Base-by-base conservation (phyloP, 352 stramenopile genomes). In the Stramenopiles sp. region DNA sequence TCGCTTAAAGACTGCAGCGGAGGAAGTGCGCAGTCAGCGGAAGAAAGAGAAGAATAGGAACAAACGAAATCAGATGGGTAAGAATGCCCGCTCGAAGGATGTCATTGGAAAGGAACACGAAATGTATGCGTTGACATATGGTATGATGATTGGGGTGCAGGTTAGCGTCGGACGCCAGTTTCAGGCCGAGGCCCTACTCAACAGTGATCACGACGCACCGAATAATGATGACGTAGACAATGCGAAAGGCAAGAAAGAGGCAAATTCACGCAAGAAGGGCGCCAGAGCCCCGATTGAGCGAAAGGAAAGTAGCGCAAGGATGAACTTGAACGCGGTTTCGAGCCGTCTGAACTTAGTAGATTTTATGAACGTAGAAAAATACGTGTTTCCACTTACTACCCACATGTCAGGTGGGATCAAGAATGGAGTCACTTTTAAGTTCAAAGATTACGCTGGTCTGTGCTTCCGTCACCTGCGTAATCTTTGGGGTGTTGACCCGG, bases 131-230 rank as follows among this genome's bases (percentile, higher is more conserved):
- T 89, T 98, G 29, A 98, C 95, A 14, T 97, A 98, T 84, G 95
- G 96, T 80, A 97, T 99, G 85, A 99, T 99, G 96, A 94, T 97
- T 67, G 95, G 55, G 55, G 55, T 71, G 95, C 29, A 96, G 99
- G 80, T 88, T 95, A 55, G 96, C 96, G 80, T 96, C 93, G 0
- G 96, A 97, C 8, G 92, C 93, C 75, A 76, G 29, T 75, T 80
- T 75, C 55, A n/a, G 25, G n/a, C 25, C 55, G 25, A 25, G 55
- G 25, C 25, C 55, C 55, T 25, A n/a, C 55, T 75, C 55, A 75
- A n/a, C n/a, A 80, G 75, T 27, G 75, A 80, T 33, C 22, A 22
- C 29, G 22, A 44, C 67, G 22, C 67, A 25, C 29, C 29, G 67
- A 75, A 22, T 22, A 76, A 81, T 82, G 44, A 44, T 81, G 44